Conservation (phyloP, 257 asterid genomes). For the Apocynum venetum region DNA sequence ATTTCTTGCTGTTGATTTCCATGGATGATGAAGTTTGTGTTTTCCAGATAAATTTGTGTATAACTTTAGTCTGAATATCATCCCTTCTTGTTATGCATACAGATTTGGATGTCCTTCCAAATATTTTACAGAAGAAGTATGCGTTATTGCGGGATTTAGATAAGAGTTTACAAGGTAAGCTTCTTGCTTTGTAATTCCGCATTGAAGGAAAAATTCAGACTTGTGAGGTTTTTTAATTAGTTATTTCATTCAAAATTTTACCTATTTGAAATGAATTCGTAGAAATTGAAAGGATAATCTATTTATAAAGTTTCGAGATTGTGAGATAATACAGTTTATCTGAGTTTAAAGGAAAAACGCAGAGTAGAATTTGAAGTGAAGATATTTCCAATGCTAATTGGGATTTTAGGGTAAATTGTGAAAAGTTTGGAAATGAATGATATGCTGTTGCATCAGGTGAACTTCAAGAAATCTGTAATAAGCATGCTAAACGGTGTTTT, state of each 20-base stretch:
- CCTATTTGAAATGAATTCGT: not conserved
- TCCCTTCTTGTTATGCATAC: slow-evolving; percentile 19
- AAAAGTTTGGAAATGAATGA: not conserved
- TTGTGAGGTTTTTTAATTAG: not conserved
- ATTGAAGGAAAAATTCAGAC: not conserved
- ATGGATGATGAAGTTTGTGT: not conserved
- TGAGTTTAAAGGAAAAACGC: not conserved
- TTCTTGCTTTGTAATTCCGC: not conserved
- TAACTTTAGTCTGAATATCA: not conserved
- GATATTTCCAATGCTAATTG: not conserved
- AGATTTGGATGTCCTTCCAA: slow-evolving; percentile 92
- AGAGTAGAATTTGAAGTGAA: not conserved
- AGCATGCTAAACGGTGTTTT: not conserved
- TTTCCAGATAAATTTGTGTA: not conserved
- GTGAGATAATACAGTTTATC: not conserved
- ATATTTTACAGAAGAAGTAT: slow-evolving; percentile 72
- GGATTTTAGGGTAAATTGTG: not conserved
- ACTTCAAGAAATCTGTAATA: not conserved
- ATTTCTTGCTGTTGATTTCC: too few relatives aligned
- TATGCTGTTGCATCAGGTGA: not conserved
- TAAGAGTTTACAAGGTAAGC: slow-evolving; percentile 80
- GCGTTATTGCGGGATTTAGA: slow-evolving; percentile 77
- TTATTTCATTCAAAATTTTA: not conserved
- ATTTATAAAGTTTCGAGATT: not conserved
- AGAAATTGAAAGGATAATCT: not conserved